Percentiles rank a stretch among this genome's conserved stretches.
phyloP scores from a whole-genome alignment of 306 rosid species.

The Morella rubra region DNA sequence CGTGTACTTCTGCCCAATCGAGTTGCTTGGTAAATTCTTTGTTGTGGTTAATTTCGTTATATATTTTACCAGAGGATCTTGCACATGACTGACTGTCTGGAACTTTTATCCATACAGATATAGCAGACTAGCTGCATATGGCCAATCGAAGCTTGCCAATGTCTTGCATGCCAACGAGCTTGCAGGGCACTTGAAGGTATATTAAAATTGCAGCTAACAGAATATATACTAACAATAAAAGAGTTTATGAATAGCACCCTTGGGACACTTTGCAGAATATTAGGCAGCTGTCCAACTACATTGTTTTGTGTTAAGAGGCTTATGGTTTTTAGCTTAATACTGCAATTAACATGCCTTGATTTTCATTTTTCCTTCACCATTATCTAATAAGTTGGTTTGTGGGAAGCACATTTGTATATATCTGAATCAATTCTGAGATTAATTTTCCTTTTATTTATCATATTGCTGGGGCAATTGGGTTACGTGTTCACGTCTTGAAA shows the following conservation, averaged over 20 bases:
- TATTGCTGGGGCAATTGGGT: too few relatives aligned
- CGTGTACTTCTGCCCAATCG: too few relatives aligned
- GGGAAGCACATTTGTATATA: neutral
- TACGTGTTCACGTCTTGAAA: neutral
- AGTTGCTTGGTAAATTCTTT: neutral
- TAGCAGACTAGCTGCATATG: constrained; percentile 65
- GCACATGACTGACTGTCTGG: neutral
- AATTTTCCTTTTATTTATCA: neutral
- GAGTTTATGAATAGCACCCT: constrained; percentile 5
- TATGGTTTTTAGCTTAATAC: constrained; percentile 9
- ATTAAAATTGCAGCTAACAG: constrained; percentile 10
- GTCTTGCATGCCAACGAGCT: constrained; percentile 87
- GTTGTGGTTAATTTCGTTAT: neutral
- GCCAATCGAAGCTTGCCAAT: constrained; percentile 92
- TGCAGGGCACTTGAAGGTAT: constrained; percentile 59
- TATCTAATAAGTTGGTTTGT: constrained; percentile 10
- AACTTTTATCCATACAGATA: constrained; percentile 49
- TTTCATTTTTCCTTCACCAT: constrained; percentile 4
- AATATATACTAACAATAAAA: constrained; percentile 17
- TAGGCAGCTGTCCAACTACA: neutral
- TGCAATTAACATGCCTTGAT: constrained; percentile 7
- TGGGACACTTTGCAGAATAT: neutral
- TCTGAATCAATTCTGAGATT: constrained; percentile 1
- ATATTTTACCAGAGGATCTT: constrained; percentile 13
- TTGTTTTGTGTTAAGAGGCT: constrained; percentile 11